Base-by-base conservation (phyloP, 805 yeast genomes). In the Hanseniaspora taiwanica region DNA sequence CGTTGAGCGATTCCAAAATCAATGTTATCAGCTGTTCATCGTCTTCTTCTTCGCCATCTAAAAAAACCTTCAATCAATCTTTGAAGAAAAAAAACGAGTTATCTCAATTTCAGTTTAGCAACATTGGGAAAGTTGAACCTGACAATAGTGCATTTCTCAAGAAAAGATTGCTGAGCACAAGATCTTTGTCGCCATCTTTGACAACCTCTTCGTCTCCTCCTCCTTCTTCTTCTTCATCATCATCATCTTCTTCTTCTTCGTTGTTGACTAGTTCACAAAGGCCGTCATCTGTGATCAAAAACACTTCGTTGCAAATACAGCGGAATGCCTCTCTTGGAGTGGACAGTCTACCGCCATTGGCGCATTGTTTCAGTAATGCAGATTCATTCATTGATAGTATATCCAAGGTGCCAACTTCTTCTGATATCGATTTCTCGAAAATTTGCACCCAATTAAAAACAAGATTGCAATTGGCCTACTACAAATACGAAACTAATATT, bases 401-500 rank as follows among this genome's bases (percentile, higher is more conserved):
- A 21, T 25, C 27, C 19, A 14, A 21, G 24, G 14, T 10, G 19
- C 18, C 27, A 23, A 8, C 27, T 12, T 4, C 29, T 12, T 14
- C 29, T 25, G n/a, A 25, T 12, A 13, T 25, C 5, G 29, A 13
- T 12, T 12, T 12, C 29, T 21, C 27, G 19, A 18, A 23, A 21
- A 18, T 36, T 12, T 27, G 32, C 5, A 52, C 67, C 37, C 62
- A 60, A 47, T 59, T 73, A 43, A 66, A 68, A 47, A 55, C 66
- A 43, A 64, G 74, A 46, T 54, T 73, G 19, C 68, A 69, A 47
- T 49, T 72, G 37, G 78, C 78, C 2, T 69, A 69, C 48, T 72
- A 65, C 52, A 73, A 72, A 48, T 65, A 66, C 34, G 62, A 62
- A 41, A 71, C 76, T 1, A 64, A 70, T 46, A 40, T 19, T 20